Evolutionary conservation across 257 asterid genomes (phyloP).

Genomic region (Knoxia roxburghii): DNA sequence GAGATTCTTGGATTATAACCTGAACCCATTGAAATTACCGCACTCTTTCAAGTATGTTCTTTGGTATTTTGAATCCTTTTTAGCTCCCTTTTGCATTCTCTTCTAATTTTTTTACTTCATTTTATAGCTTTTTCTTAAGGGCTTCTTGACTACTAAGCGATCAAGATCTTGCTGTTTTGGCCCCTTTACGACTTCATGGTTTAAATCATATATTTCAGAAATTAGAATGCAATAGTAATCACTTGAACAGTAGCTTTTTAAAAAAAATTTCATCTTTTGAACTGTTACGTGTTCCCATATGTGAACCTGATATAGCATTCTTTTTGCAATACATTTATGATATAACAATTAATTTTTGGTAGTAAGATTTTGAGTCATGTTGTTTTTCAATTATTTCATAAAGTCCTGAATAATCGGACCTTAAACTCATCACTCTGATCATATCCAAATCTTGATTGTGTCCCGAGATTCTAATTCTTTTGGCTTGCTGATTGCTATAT

Average conservation of each 20-base stretch:
- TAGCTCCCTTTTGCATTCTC: background rate
- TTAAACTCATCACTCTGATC: slow-evolving; percentile 9
- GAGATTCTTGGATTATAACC: slow-evolving; percentile 36
- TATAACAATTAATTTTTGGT: background rate
- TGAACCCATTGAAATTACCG: slow-evolving; percentile 30
- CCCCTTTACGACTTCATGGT: slow-evolving; percentile 1
- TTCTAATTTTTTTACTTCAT: background rate
- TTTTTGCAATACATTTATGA: background rate
- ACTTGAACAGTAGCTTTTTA: background rate
- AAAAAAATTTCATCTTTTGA: too few relatives aligned
- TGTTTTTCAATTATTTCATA: too few relatives aligned
- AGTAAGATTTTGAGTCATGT: background rate
- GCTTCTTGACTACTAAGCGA: background rate
- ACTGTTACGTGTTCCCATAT: too few relatives aligned
- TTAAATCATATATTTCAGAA: too few relatives aligned
- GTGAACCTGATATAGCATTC: background rate
- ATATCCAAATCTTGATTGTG: slow-evolving; percentile 11
- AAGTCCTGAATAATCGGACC: background rate
- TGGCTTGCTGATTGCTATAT: slow-evolving; percentile 34
- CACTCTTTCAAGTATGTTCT: slow-evolving; percentile 40
- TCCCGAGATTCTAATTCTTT: slow-evolving; percentile 27
- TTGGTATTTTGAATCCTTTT: slow-evolving; percentile 4
- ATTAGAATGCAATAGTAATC: background rate
- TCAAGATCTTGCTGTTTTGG: background rate
- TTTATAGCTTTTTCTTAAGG: background rate